Evolutionary conservation across 129 eudicot genomes (phyloP), one percentile per base, ranked within the genome.

Genomic region (Sambucus nigra): DNA sequence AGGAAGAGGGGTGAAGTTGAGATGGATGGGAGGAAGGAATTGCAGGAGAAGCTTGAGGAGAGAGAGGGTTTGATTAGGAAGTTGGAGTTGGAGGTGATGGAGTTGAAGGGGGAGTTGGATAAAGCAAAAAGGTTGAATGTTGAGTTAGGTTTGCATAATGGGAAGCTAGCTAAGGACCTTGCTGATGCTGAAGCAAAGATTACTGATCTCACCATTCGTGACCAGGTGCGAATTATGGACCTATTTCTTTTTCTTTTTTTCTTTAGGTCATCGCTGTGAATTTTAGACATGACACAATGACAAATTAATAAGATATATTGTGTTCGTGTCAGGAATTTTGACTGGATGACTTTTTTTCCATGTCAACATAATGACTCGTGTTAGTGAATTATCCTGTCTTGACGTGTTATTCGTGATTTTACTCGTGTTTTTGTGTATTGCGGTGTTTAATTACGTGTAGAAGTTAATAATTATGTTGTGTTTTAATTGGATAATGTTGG

Each of bases 91-190:
- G 50, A 66, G 28, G 44, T 57, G 5, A 25, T 56, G 57, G 50
- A 50, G 7, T 57, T 66, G 22, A 56, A 47, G 26, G 55, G 58
- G 2, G 58, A 66, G 40, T 56, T 66, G 18, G 51, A 52, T 23
- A 48, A 50, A 20, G 35, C 64, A 16, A 40, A 56, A 12, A 47
- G 51, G 22, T 33, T 48, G 40, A 66, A 57, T 25, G 49, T 32
- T 48, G 57, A 66, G 40, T 64, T 66, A 35, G 64, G 48, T 17
- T 56, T 57, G 2, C 50, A 17, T n/a, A 66, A 66, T 44, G 14
- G 18, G 27, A 46, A 50, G 63, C 59, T 66, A 28, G 56, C 64
- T 0, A 42, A 52, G 33, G 64, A 66, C 19, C 71, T 66, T 48
- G 71, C 44, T 15, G 24, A 40, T 26, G 71, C 64, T 29, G 23